Evolutionary conservation across 2,329 filamentous ascomycete species (phyloP).

Genomic region (Aspergillus terreus): DNA sequence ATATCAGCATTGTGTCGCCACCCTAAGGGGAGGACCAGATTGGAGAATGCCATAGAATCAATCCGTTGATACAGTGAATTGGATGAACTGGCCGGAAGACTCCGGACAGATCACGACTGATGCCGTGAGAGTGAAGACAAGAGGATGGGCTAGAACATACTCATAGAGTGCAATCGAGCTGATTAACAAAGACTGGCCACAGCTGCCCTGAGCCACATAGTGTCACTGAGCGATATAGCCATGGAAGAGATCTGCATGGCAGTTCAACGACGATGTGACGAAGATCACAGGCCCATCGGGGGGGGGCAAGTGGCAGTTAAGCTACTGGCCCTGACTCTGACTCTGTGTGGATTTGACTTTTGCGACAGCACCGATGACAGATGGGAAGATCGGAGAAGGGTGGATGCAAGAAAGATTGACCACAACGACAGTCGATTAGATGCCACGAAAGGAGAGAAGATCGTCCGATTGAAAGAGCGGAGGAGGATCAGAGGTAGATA

Average conservation of each 20-base stretch:
- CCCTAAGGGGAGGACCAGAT: too few species aligned
- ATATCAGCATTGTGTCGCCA: neutral
- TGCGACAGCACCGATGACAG: too few species aligned
- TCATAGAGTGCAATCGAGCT: neutral
- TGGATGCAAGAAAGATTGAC: too few species aligned
- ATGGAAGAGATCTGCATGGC: conserved; percentile 15
- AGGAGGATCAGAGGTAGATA: conserved; percentile 11
- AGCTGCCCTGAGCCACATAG: conserved; percentile 10
- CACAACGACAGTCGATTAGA: neutral
- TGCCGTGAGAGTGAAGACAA: neutral
- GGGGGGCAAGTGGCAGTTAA: neutral
- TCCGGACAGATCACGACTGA: too few species aligned
- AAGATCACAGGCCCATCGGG: conserved; percentile 5
- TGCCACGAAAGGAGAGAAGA: conserved; percentile 14
- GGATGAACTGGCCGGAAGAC: neutral
- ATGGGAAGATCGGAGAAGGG: too few species aligned
- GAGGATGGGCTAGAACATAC: neutral
- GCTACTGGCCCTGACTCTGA: neutral
- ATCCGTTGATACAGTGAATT: neutral
- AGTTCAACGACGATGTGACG: conserved; percentile 5
- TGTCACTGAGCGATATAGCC: conserved; percentile 6
- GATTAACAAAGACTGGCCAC: neutral
- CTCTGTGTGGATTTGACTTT: too few species aligned
- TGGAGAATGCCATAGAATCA: too few species aligned
- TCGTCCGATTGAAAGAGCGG: conserved; percentile 8